phyloP scores from a whole-genome alignment of 2,329 filamentous ascomycete genomes.

The Tolypocladium amazonense region DNA sequence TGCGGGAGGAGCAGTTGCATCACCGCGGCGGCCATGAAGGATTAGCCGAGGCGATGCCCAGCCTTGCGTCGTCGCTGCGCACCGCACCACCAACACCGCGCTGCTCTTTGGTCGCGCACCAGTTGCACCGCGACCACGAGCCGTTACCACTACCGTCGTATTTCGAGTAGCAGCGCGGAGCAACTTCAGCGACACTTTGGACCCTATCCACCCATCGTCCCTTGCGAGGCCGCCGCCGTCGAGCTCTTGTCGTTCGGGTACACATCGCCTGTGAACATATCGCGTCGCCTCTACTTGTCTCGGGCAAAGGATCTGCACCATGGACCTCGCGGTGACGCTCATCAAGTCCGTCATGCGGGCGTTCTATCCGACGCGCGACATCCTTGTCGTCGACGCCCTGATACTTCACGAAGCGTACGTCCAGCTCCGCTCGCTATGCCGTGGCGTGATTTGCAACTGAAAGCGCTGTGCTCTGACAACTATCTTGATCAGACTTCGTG shows the following conservation, averaged over 20 bases:
- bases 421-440: neutral
- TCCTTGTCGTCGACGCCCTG: constrained; percentile 77
- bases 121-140: neutral
- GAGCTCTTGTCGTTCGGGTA: neutral
- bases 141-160: neutral
- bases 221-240: neutral
- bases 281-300: neutral
- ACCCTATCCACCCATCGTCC: neutral
- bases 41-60: neutral
- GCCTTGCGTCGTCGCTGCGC: neutral
- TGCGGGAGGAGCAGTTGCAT: neutral
- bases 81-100: neutral
- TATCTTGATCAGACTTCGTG: constrained; percentile 68
- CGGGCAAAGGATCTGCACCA: constrained; percentile 10
- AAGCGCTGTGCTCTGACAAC: neutral
- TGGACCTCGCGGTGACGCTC: constrained; percentile 58
- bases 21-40: neutral
- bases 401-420: constrained; percentile 71
- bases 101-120: neutral
- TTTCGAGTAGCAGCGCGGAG: neutral
- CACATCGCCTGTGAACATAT: neutral
- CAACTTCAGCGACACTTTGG: neutral
- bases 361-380: constrained; percentile 78
- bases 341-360: constrained; percentile 78
- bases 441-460: neutral